phyloP scores from a whole-genome alignment of 2,329 filamentous ascomycete species.

The Botrytis deweyae region DNA sequence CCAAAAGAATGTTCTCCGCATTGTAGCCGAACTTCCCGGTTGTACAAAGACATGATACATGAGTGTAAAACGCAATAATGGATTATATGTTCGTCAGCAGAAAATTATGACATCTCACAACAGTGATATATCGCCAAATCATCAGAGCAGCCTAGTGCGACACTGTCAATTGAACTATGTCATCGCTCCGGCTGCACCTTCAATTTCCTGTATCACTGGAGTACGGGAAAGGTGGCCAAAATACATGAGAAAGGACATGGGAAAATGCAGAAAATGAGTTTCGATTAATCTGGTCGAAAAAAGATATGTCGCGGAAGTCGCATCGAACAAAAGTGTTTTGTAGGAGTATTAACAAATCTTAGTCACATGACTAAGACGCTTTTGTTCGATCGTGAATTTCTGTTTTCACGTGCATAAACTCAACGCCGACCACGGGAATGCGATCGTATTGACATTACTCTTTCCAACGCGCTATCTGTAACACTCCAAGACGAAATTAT shows the following conservation, averaged over 20 bases:
- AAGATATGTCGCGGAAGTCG: too few relatives aligned
- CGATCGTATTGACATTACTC: not conserved
- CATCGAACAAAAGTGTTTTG: not conserved
- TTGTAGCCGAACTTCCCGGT: not conserved
- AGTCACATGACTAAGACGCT: not conserved
- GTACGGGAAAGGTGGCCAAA: not conserved
- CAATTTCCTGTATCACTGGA: not conserved
- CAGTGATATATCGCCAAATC: not conserved
- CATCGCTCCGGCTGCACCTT: not conserved
- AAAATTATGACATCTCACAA: not conserved
- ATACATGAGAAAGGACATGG: not conserved
- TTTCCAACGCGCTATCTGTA: not conserved
- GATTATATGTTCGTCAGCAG: not conserved
- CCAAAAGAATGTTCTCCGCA: not conserved
- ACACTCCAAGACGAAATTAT: not conserved
- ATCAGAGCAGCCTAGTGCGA: not conserved
- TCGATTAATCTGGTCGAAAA: not conserved
- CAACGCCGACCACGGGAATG: not conserved
- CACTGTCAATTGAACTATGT: not conserved
- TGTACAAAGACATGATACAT: too few relatives aligned
- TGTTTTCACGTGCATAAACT: not conserved
- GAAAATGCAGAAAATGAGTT: not conserved
- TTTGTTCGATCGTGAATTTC: not conserved
- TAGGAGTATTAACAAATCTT: not conserved
- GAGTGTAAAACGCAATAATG: not conserved